Evolutionary conservation across 169 alveolate genomes (phyloP), one percentile per base, ranked within the genome.

Genomic region (Cryptosporidium baileyi): DNA sequence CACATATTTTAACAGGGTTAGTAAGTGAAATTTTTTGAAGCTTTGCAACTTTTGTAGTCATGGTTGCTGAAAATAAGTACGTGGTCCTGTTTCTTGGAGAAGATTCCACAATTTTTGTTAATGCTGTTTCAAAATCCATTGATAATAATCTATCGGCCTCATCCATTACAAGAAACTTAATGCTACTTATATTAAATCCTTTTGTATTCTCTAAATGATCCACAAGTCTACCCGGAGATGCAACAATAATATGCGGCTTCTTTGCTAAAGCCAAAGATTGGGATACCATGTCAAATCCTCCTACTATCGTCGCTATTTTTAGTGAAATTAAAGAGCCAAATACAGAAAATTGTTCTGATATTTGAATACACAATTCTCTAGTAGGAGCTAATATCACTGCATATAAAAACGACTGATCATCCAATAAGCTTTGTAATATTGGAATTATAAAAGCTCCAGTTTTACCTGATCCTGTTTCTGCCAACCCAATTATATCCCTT

Each of bases 161-260:
- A 82, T 97, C 99, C 89, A 97, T 90, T 24, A 97, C 95, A 34
- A 97, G 90, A 74, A 89, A 95, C 61, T 95, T 95, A 80, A 96
- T 88, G 38, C 95, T 90, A 65, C 95, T 93, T 60, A 98, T 85
- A 62, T 93, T 93, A 81, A 98, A 98, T 30, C 99, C 99, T 91
- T 98, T 98, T 1, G 99, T 98, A 91, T 98, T 97, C 57, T 97
- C 97, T 54, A 98, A 88, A 89, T 97, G 99, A 82, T 98, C 99
- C 7, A 97, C 97, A n/a, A 98, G 91, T 67, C 99, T 94, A n/a
- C 99, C 99, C 0, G 99, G 99, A 4, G 99, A 96, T 6, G 99
- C 99, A 7, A 98, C 97, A 11, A 98, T 93, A 28, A 98, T 92
- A 82, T 98, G 99, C 0, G 99, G 99, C 44, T 95, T 96, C 90